Base-by-base conservation (phyloP, 2,329 filamentous ascomycete species). In the Thielaviopsis euricoi region DNA sequence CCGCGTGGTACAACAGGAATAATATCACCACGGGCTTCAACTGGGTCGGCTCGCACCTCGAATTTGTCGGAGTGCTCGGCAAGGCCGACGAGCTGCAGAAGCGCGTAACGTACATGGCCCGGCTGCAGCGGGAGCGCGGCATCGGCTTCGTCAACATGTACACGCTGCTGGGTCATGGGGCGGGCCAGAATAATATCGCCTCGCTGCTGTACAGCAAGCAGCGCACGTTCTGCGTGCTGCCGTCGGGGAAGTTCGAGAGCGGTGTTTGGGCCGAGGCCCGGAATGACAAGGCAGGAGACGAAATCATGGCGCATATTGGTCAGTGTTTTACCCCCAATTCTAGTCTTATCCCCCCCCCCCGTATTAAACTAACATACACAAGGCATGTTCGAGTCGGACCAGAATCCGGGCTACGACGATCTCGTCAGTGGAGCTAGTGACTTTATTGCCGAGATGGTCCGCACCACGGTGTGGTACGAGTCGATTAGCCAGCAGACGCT, bases 61-160 rank as follows among this genome's bases (percentile, higher is more conserved):
- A 93, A 69, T 98, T 97, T 65, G 87, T 97, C 1, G 89, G 89
- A 1, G 94, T 89, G 65, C 78, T 98, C 7, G 86, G 87, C 53
- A 82, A 87, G n/a, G 82, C 82, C 4, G 86, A 90, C 64, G 89
- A 95, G 66, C 74, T 97, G 62, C 82, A 83, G 64, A 79, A 82
- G 66, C 81, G 93, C 33, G 76, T 95, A 10, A 72, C 75, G n/a
- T 77, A 74, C 61, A 75, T 96, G 67, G 75, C 80, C n/a, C 74
- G 76, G 60, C 72, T 90, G 21, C 76, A 82, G 37, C 69, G 74
- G 52, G 81, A 86, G 59, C 77, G 87, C 15, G 76, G 76, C 13
- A 77, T 96, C 15, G 86, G 87, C 2, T 95, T 90, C 67, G 83
- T 82, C 15, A 93, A 96, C 67, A 76, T 96, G 59, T 96, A 95